Evolutionary conservation across 202 grass and related monocot species (phyloP), one percentile per base, ranked within the genome.

Genomic region (Zizania palustris): DNA sequence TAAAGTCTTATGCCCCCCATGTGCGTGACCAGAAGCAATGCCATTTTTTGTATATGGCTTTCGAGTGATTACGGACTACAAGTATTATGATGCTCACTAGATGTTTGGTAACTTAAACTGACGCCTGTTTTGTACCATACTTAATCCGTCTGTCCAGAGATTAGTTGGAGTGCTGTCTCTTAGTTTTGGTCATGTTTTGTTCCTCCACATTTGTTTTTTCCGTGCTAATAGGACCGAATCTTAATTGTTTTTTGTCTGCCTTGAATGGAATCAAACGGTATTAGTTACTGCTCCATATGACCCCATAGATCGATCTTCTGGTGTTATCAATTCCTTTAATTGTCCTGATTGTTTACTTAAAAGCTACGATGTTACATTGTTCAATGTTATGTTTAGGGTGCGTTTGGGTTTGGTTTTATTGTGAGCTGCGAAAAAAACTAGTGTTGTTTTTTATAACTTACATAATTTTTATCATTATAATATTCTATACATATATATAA

Each of bases 81-180:
- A 28, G 64, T 86, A 80, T 85, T 85, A 66, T 82, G 79, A 79
- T 88, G 83, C 85, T 73, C 82, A 56, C 48, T 88, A 75, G 73
- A 90, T 89, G n/a, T 87, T 91, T 88, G 77, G 75, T 63, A 85
- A 85, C 75, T 80, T 90, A 51, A 77, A 81, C 71, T 85, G 63
- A 83, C 85, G 54, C 81, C 65, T 93, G 85, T 82, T 85, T 71
- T 93, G 88, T 93, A 91, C 79, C 65, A 93, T 90, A 78, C 80
- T 63, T 69, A 67, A 82, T 82, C 46, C 28, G 66, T 77, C 18
- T 28, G 6, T 76, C 64, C 76, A 80, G 75, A 71, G 65, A 84
- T 88, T 84, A 84, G 81, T 71, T 78, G 55, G 46, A 65, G 57
- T 88, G 75, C 59, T 71, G 39, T 74, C 56, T 22, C 28, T 3